Evolutionary conservation across 148 eudicot genomes (phyloP).

Genomic region (Diospyros lotus): DNA sequence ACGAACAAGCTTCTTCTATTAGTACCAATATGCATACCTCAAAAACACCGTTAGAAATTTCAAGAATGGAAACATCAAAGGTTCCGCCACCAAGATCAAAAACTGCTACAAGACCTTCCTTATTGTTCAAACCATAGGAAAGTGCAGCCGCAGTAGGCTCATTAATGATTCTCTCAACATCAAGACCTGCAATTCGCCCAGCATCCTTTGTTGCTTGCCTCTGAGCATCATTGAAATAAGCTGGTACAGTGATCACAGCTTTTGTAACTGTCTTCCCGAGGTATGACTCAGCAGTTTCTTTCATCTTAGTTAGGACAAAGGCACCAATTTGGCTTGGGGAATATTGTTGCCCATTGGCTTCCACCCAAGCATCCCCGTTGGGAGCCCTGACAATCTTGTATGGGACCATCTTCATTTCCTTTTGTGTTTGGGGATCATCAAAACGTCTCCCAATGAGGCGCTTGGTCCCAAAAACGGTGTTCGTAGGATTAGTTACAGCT

Average conservation of each 20-base stretch:
- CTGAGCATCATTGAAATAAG: conserved; percentile 58
- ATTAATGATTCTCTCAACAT: conserved; percentile 46
- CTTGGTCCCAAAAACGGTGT: conserved; percentile 46
- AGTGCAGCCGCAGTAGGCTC: conserved; percentile 70
- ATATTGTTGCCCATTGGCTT: conserved; percentile 48
- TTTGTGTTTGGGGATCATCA: conserved; percentile 50
- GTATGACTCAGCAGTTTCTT: conserved; percentile 54
- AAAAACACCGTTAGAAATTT: conserved; percentile 55
- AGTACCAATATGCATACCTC: conserved; percentile 28
- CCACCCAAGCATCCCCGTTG: conserved; percentile 68
- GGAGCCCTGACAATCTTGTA: conserved; percentile 46
- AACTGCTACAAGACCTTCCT: conserved; percentile 51
- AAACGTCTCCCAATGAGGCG: conserved; percentile 56
- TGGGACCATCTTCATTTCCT: conserved; percentile 56
- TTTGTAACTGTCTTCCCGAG: conserved; percentile 41
- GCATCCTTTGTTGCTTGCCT: conserved; percentile 67
- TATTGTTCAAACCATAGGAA: conserved; percentile 51
- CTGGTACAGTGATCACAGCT: conserved; percentile 60
- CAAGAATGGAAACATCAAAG: conserved; percentile 55
- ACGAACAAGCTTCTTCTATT: background rate
- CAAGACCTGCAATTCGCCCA: conserved; percentile 50
- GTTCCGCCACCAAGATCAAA: conserved; percentile 64
- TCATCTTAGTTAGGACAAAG: conserved; percentile 48
- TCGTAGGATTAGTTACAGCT: conserved; percentile 48
- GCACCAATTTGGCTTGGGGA: conserved; percentile 65